Conservation (phyloP, 108 stramenopile species). For the Pseudonitzschia multistriata region DNA sequence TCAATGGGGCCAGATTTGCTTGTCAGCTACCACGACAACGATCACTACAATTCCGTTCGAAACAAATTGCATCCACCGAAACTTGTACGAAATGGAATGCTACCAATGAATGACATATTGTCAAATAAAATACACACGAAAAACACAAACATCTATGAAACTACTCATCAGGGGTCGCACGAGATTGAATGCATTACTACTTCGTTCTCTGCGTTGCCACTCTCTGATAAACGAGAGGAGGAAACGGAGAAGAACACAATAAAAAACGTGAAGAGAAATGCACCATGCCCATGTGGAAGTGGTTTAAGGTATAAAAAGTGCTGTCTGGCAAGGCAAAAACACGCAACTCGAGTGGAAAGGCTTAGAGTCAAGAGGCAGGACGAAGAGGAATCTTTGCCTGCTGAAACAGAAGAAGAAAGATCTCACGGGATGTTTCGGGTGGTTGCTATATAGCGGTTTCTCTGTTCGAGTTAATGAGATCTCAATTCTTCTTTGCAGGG, state of each 20-base stretch:
- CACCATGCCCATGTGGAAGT: slow-evolving; percentile 66
- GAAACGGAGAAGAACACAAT: not conserved
- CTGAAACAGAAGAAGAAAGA: slow-evolving; percentile 26
- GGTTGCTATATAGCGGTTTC: slow-evolving; percentile 33
- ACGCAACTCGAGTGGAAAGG: slow-evolving; percentile 24
- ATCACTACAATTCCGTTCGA: slow-evolving; percentile 86
- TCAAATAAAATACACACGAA: slow-evolving; percentile 1
- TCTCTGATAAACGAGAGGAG: slow-evolving; percentile 6
- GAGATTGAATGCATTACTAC: not conserved
- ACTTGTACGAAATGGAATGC: not conserved
- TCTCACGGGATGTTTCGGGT: slow-evolving; percentile 51
- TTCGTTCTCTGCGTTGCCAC: not conserved
- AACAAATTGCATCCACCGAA: slow-evolving; percentile 11
- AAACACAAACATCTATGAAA: slow-evolving; percentile 2
- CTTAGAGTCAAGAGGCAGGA: slow-evolving; percentile 14
- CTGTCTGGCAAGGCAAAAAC: slow-evolving; percentile 48
- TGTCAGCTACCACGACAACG: slow-evolving; percentile 77
- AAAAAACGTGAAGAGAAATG: slow-evolving; percentile 34
- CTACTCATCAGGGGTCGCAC: not conserved
- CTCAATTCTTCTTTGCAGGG: no score
- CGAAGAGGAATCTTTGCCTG: not conserved
- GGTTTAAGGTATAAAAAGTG: slow-evolving; percentile 69
- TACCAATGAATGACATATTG: not conserved
- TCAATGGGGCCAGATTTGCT: slow-evolving; percentile 47
- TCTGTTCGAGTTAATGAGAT: no score